Evolutionary conservation across 805 yeast species (phyloP).

Genomic region (Pichia kluyveri): DNA sequence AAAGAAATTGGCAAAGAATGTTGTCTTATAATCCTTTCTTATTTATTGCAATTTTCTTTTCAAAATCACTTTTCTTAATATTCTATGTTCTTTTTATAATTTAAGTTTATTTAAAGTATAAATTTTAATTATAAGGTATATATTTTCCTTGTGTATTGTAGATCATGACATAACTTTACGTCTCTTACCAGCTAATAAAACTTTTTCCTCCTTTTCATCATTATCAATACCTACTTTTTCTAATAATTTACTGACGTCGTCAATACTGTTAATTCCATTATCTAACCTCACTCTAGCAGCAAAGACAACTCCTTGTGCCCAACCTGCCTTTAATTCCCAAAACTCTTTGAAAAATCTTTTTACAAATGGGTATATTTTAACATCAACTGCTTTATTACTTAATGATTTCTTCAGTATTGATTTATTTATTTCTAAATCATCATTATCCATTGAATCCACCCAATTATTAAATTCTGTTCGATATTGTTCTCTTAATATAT

Average conservation of each 20-base stretch:
- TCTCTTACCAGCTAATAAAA: background rate
- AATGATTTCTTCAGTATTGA: slow-evolving; percentile 4
- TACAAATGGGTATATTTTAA: slow-evolving; percentile 33
- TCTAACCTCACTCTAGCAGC: slow-evolving; percentile 68
- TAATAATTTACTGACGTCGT: slow-evolving; percentile 3
- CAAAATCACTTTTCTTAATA: background rate
- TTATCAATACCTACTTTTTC: background rate
- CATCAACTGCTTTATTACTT: slow-evolving; percentile 22
- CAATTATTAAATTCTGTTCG: slow-evolving; percentile 37
- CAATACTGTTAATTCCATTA: slow-evolving; percentile 45
- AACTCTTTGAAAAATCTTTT: slow-evolving; percentile 37
- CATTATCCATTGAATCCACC: slow-evolving; percentile 75
- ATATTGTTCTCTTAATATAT: slow-evolving; percentile 80
- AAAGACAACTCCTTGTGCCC: slow-evolving; percentile 96
- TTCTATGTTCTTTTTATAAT: background rate
- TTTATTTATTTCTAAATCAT: background rate
- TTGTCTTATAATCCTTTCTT: slow-evolving; percentile 46
- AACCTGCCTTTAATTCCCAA: slow-evolving; percentile 94
- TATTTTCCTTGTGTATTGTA: no score
- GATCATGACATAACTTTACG: background rate
- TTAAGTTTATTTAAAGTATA: background rate
- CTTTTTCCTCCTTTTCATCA: background rate
- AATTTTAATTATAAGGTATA: background rate
- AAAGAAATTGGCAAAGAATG: slow-evolving; percentile 86
- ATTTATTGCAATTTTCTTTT: no score